Conservation (phyloP, 2,329 filamentous ascomycete species). For the Monascus ruber region DNA sequence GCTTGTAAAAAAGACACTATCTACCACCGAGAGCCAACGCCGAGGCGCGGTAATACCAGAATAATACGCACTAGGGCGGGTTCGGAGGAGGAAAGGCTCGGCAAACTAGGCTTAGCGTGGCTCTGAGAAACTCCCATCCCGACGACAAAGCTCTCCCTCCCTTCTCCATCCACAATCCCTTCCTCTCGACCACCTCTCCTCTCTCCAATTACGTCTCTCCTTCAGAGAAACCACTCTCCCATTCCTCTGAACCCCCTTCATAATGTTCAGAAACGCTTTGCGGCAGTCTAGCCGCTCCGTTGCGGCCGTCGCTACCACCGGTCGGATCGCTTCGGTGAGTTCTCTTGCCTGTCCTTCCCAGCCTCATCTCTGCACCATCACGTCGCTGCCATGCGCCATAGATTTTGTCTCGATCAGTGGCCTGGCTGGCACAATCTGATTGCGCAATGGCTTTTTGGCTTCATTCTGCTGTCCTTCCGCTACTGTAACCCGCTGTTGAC, state of each 20-base stretch:
- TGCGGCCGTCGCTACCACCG: conserved; percentile 81
- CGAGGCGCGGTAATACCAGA: not conserved
- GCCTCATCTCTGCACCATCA: conserved; percentile 23
- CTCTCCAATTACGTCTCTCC: conserved; percentile 31
- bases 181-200: conserved; percentile 22
- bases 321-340: conserved; percentile 93
- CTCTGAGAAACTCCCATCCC: conserved; percentile 29
- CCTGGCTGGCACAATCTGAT: conserved; percentile 3
- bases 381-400: conserved; percentile 3
- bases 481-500: conserved; percentile 40
- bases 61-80: conserved; percentile 23
- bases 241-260: conserved; percentile 35
- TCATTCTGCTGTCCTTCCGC: conserved; percentile 11
- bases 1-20: no score
- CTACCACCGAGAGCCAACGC: no score
- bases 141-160: conserved; percentile 31
- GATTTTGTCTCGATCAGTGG: no score
- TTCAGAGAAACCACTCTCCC: conserved; percentile 32
- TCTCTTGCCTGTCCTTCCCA: conserved; percentile 36
- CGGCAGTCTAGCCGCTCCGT: conserved; percentile 92
- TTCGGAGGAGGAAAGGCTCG: conserved; percentile 26
- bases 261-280: conserved; percentile 98
- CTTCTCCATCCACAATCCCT: conserved; percentile 31
- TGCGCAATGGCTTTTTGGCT: conserved; percentile 12
- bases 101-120: conserved; percentile 30